A percentile compares a stretch with the other conserved stretches of the same genome.
phyloP scores from a whole-genome alignment of 495 filamentous ascomycete species.

The Trichoderma asperelloides region DNA sequence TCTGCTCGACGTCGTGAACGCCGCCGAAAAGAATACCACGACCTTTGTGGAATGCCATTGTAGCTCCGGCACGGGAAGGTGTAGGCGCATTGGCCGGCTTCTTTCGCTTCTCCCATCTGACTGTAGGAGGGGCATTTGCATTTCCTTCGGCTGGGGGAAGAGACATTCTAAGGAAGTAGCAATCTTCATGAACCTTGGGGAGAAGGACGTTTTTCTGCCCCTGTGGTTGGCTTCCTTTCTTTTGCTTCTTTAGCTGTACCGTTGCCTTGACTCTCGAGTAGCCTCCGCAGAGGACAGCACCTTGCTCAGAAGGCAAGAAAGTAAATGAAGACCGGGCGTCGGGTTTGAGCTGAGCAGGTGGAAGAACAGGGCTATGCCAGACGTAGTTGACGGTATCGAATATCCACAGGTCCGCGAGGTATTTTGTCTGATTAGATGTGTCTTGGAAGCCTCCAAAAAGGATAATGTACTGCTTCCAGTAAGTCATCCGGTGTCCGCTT shows the following conservation, averaged over 20 bases:
- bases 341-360: conserved; percentile 70
- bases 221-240: conserved; percentile 51
- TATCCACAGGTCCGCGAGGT: conserved; percentile 61
- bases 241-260: conserved; percentile 41
- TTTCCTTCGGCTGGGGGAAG: conserved; percentile 56
- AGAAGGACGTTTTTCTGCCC: conserved; percentile 35
- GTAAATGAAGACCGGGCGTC: conserved; percentile 87
- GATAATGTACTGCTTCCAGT: conserved; percentile 58
- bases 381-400: conserved; percentile 57
- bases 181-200: conserved; percentile 65
- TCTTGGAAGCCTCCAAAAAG: conserved; percentile 71
- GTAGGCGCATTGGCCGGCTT: conserved; percentile 82
- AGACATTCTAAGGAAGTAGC: conserved; percentile 81
- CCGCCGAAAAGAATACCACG: conserved; percentile 90
- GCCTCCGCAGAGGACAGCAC: conserved; percentile 83
- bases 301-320: conserved; percentile 78
- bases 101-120: conserved; percentile 89
- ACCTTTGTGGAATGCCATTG: conserved; percentile 87
- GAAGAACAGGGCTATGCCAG: conserved; percentile 66
- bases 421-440: conserved; percentile 85
- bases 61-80: conserved; percentile 75
- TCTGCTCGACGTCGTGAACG: conserved; percentile 88
- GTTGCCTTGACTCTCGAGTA: conserved; percentile 82
- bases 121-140: conserved; percentile 50
- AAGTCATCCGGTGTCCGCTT: conserved; percentile 91